phyloP scores from a whole-genome alignment of 352 stramenopile genomes.

The Peronospora belbahrii region DNA sequence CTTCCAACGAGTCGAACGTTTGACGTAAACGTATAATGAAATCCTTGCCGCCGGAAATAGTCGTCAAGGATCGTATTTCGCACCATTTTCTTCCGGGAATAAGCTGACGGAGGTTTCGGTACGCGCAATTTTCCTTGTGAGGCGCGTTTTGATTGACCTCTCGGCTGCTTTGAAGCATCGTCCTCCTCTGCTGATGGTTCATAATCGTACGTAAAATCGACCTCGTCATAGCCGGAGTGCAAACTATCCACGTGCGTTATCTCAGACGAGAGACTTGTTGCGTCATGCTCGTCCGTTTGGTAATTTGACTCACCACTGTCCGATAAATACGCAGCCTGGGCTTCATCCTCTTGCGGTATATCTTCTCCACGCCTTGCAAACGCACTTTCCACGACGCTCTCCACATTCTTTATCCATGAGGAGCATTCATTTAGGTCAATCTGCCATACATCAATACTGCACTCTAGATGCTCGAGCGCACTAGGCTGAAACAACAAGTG shows the following conservation, averaged over 20 bases:
- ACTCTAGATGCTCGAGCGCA: conserved; percentile 24
- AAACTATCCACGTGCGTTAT: not conserved
- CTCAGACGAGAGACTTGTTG: not conserved
- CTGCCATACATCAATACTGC: conserved; percentile 39
- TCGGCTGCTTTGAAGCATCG: not conserved
- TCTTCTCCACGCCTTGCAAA: conserved; percentile 25
- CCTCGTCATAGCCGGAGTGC: not conserved
- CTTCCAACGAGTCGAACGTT: conserved; percentile 35
- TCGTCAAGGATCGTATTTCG: conserved; percentile 33
- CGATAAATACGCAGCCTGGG: conserved; percentile 12
- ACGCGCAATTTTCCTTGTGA: not conserved
- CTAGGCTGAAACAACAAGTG: conserved; percentile 11
- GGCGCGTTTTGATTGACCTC: not conserved
- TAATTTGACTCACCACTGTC: conserved; percentile 17
- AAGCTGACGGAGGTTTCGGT: not conserved
- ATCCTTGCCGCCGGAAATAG: conserved; percentile 17
- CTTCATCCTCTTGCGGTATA: conserved; percentile 6
- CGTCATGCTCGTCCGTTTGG: conserved; percentile 6
- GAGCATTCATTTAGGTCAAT: conserved; percentile 38
- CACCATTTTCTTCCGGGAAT: conserved; percentile 1
- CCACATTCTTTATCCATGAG: conserved; percentile 45
- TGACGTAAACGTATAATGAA: conserved; percentile 9
- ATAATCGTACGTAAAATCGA: conserved; percentile 17
- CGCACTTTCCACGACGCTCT: conserved; percentile 20
- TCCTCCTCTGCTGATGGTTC: not conserved